A percentile compares a stretch with the other conserved stretches of the same genome.
phyloP scores from a whole-genome alignment of 805 yeast genomes.

The Yamadazyma ubonensis region DNA sequence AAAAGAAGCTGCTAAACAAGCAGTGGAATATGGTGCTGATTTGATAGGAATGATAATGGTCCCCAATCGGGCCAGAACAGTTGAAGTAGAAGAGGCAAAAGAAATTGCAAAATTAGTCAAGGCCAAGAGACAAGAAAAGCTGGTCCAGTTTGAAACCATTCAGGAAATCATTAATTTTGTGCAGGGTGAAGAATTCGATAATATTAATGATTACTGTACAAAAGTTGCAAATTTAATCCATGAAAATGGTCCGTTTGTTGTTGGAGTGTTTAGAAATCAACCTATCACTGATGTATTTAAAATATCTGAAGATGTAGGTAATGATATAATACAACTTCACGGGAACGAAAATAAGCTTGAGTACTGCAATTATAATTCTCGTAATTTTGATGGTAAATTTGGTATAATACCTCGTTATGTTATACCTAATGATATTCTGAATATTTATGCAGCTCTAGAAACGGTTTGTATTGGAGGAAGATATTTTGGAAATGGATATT shows the following conservation, averaged over 20 bases:
- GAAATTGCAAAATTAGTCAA: conserved; percentile 28
- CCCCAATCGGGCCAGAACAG: conserved; percentile 75
- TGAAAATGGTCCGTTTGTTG: conserved; percentile 63
- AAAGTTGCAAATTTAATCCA: conserved; percentile 20
- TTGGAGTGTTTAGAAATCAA: conserved; percentile 92
- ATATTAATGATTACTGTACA: conserved; percentile 30
- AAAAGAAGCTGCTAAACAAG: conserved; percentile 64
- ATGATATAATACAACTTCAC: conserved; percentile 87
- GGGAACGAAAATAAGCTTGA: conserved; percentile 61
- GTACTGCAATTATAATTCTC: conserved; percentile 42
- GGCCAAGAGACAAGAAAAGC: conserved; percentile 19
- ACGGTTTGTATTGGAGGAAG: conserved; percentile 15
- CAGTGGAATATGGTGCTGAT: conserved; percentile 71
- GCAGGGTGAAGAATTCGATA: conserved; percentile 13
- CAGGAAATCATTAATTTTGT: conserved; percentile 19
- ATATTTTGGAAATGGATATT: conserved; percentile 34
- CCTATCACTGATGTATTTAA: conserved; percentile 56
- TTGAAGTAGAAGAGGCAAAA: conserved; percentile 35
- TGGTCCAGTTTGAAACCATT: conserved; percentile 20
- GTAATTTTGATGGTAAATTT: conserved; percentile 24
- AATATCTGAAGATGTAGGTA: conserved; percentile 40
- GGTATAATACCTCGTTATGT: conserved; percentile 77
- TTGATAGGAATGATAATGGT: conserved; percentile 84
- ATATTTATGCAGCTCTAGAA: conserved; percentile 24
- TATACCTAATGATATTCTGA: conserved; percentile 50